Evolutionary conservation across 2,329 filamentous ascomycete species (phyloP), one percentile per base, ranked within the genome.

Genomic region (Delphinella strobiligena): DNA sequence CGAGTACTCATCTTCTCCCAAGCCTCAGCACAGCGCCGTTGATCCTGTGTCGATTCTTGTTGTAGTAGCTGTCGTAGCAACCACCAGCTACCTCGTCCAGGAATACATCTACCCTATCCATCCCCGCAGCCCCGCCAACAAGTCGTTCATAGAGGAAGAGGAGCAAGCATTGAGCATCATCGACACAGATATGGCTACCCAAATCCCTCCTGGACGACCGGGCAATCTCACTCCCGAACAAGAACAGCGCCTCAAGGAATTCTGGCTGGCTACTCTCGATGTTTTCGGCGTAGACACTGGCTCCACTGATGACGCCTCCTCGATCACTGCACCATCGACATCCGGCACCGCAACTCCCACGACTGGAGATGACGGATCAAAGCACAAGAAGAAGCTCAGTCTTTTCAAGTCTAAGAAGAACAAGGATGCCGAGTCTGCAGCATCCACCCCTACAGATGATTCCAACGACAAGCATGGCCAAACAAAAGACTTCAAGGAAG

Each of bases 401-500:
- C 61, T 89, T 14, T 89, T 91, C 55, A 72, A 74, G 48, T 36
- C 32, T 11, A 74, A 74, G 52, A 77, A 78, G 50, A 67, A 71
- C 33, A 71, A 71, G 41, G 66, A 70, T 14, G 33, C 30, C 29
- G 37, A 38, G 14, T 36, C 36, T 14, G 38, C 30, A 7, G 54
- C 56, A 14, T 64, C 61, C 15, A 56, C 38, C 49, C 57, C 36
- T 5, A 53, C 65, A 17, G 72, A 77, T 10, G 65, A 68, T 3
- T 83, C 46, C 35, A 58, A 95, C 41, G 91, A 98, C 65, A 98
- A 96, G 65, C 89, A 93, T 58, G 88, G 87, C 34, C 83, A 91
- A 61, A 82, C 75, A 29, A 91, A 89, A 61, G 78, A 87, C 36
- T 95, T 87, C 61, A 75, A 85, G 50, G 78, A 89, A 31, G 85